Percentiles rank a stretch among this genome's conserved stretches.
Conservation (phyloP, 129 eudicot genomes). For the Flaveria trinervia region DNA sequence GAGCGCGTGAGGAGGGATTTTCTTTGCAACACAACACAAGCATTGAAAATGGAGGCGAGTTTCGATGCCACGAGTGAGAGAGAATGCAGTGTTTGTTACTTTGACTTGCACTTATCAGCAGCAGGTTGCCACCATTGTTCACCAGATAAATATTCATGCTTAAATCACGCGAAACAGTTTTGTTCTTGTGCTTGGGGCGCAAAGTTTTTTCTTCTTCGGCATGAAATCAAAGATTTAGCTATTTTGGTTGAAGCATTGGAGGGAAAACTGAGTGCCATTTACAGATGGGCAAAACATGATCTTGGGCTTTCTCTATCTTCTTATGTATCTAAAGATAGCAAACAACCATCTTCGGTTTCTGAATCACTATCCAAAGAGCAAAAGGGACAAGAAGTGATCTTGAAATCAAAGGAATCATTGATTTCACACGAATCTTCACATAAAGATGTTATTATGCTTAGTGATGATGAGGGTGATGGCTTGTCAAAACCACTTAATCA, state of each 20-base stretch:
- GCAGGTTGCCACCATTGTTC: constrained; percentile 93
- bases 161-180: constrained; percentile 89
- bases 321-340: constrained; percentile 59
- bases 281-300: constrained; percentile 96
- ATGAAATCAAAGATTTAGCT: constrained; percentile 77
- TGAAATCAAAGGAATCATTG: constrained; percentile 34
- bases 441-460: constrained; percentile 58
- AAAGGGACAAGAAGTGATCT: constrained; percentile 34
- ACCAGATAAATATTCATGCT: constrained; percentile 89
- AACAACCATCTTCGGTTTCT: constrained; percentile 36
- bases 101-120: constrained; percentile 92
- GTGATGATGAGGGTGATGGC: constrained; percentile 82
- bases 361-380: constrained; percentile 38
- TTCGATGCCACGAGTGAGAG: constrained; percentile 89
- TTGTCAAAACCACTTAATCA: constrained; percentile 19
- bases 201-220: constrained; percentile 84
- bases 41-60: constrained; percentile 83
- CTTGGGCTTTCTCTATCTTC: constrained; percentile 85
- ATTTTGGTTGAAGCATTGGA: constrained; percentile 92
- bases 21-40: constrained; percentile 73
- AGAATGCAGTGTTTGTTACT: constrained; percentile 86
- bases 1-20: constrained; percentile 88
- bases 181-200: constrained; percentile 87
- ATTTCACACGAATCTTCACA: constrained; percentile 26
- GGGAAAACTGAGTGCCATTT: constrained; percentile 92